Evolutionary conservation across 176 grass and related monocot species (phyloP).

Genomic region (Thalia dealbata): DNA sequence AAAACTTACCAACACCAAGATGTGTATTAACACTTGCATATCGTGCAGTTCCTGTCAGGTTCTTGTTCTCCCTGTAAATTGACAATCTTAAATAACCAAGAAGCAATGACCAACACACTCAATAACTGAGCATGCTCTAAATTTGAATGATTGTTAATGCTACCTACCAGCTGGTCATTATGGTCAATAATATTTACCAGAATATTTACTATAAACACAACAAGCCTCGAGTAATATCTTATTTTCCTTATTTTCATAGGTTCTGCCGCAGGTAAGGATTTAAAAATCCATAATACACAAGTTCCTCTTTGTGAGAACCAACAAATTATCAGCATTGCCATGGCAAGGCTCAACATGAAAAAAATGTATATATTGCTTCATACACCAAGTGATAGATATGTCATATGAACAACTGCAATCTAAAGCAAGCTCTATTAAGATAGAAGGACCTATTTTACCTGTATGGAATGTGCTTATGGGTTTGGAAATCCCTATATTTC

Average conservation of each 20-base stretch:
- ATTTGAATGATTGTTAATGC: not conserved
- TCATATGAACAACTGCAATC: not conserved
- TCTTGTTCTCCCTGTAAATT: constrained; percentile 62
- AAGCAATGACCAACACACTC: not conserved
- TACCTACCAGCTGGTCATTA: not conserved
- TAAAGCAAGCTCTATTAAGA: not conserved
- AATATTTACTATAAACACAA: not conserved
- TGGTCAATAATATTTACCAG: not conserved
- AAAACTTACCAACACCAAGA: constrained; percentile 67
- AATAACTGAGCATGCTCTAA: not conserved
- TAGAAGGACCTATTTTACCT: constrained; percentile 27
- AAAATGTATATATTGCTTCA: not conserved
- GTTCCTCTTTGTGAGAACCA: not conserved
- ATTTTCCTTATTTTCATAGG: not conserved
- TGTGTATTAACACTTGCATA: constrained; percentile 91
- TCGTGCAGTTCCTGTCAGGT: constrained; percentile 71
- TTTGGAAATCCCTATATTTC: constrained; percentile 67
- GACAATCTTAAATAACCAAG: not conserved
- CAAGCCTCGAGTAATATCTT: not conserved
- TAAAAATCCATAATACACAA: not conserved
- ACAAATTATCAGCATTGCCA: not conserved
- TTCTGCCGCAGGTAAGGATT: not conserved
- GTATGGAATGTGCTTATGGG: constrained; percentile 75
- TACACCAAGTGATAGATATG: not conserved
- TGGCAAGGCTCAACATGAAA: not conserved